Evolutionary conservation across 2,329 filamentous ascomycete species (phyloP), one percentile per base, ranked within the genome.

Genomic region (Lasiodiplodia gonubiensis): DNA sequence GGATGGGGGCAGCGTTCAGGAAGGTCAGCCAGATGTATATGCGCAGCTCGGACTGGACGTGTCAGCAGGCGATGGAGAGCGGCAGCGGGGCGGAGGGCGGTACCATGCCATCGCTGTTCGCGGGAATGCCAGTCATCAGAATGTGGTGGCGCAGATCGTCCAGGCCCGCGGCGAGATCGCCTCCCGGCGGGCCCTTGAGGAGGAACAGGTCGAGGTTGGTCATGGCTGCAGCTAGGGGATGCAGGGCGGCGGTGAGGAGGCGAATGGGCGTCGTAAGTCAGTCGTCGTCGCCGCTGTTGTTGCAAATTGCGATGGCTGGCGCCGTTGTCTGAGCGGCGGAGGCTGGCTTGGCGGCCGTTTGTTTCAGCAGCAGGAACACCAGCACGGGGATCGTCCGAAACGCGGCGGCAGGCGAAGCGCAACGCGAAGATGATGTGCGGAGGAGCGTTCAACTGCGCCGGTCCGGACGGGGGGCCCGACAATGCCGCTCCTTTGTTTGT

Each of bases 11-110:
- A 37, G 94, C 90, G 76, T 97, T 92, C 73, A 99, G 90, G 14
- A 99, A 88, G 72, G 97, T 92, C 49, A 98, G 87, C 95, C 95
- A 99, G 71, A 97, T 88, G 79, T 99, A 98, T 77, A 98, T 96
- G 74, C 95, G 90, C 70, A 95, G 84, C 54, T 93, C 90, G 23
- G 95, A 99, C 94, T 97, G 74, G 39, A 30, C 25, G 35, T 14
- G 53, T 48, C 4, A 46, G 67, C 71, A 30, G 69, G 30, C 7
- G 30, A 70, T n/a, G 25, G 42, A 35, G 2, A 59, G 18, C 30
- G 18, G 27, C 52, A 57, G 23, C 16, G 46, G 59, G 21, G 61
- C 49, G 42, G 33, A 63, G 69, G 49, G 53, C 74, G 83, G 78
- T 76, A 93, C 91, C 91, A 93, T 94, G 83, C 92, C 92, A 79